Evolutionary conservation across 2,329 filamentous ascomycete species (phyloP), one percentile per base, ranked within the genome.

Genomic region (Cladosporium cucumerinum): DNA sequence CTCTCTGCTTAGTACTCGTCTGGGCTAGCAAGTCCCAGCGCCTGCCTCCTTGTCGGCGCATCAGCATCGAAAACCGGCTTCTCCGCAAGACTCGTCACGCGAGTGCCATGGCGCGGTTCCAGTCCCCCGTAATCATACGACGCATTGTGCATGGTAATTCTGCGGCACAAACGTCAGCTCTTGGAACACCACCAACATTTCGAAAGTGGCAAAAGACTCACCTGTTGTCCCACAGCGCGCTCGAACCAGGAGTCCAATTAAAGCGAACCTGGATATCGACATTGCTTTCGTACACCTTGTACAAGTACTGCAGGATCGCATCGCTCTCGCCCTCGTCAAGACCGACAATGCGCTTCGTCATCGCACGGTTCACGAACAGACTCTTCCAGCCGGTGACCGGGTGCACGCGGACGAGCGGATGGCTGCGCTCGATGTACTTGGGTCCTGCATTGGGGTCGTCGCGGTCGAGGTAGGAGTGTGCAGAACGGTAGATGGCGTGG

Each of bases 361-460:
- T 88, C 1, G 86, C 80, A 3, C 88, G 83, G 73, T 92, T 92
- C 0, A 92, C 89, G 81, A 84, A 92, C 0, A 92, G 80, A 0
- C 87, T 82, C 75, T 91, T 92, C 89, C 89, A 91, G 0, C 89
- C 89, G 0, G 89, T 92, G 0, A 86, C 88, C 0, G 89, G 89
- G 72, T 92, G 89, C 0, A 89, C 86, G 3, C 89, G 82, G 1
- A 92, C 89, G 11, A 92, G 74, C 0, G 89, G 88, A 72, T 91
- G 89, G 11, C 83, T 79, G 7, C 89, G 83, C 75, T 91, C 88
- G n/a, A 92, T 78, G 69, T 82, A 82, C 75, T 87, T 85, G 0
- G 88, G 89, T 0, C 89, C 89, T 0, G 82, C 81, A 14, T 81
- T 81, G 0, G 86, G 85, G 61, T 88, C 74, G 5, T 87, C 79